Evolutionary conservation across 2,329 filamentous ascomycete species (phyloP), one percentile per base, ranked within the genome.

Genomic region (Davidsoniella virescens): DNA sequence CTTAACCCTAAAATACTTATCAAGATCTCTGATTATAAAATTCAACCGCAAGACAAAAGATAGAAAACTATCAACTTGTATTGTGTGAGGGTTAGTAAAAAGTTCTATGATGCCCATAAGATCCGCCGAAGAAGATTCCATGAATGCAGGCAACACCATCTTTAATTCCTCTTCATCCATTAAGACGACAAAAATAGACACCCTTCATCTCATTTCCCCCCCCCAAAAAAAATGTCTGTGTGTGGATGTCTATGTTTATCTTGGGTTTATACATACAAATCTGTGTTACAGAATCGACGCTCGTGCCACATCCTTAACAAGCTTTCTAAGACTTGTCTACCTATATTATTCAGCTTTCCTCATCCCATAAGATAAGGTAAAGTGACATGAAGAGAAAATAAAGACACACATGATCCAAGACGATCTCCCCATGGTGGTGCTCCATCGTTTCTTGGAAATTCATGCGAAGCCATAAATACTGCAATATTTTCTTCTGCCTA

Each of bases 161-260:
- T 47, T 5, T 25, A n/a, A 10, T 47, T 38, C 18, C 17, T 38
- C 26, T 5, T 10, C 5, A 16, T 36, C 17, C 10, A 17, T 18
- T 38, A 20, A 23, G 20, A 23, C 26, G 33, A 17, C 33, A 26
- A 38, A 47, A 47, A 47, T 47, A 47, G 44, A n/a, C 29, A 10
- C 33, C 37, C 9, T 47, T 47, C 44, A 47, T 47, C 44, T 47
- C 44, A 47, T 47, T 33, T 47, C 36, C 44, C 25, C 44, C 29
- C 44, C 25, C 38, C 33, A 4, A 39, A 12, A 4, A 39, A 12
- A 39, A 33, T 26, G 39, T 47, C 44, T 37, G 44, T 47, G 44
- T 16, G 44, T 29, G 26, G 26, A 9, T 29, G 26, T 33, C 29
- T 33, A 9, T 9, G 8, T 9, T 33, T 33, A 12, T 33, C 29